Evolutionary conservation across 495 filamentous ascomycete genomes (phyloP).

Genomic region (Penicillium maclennaniae): DNA sequence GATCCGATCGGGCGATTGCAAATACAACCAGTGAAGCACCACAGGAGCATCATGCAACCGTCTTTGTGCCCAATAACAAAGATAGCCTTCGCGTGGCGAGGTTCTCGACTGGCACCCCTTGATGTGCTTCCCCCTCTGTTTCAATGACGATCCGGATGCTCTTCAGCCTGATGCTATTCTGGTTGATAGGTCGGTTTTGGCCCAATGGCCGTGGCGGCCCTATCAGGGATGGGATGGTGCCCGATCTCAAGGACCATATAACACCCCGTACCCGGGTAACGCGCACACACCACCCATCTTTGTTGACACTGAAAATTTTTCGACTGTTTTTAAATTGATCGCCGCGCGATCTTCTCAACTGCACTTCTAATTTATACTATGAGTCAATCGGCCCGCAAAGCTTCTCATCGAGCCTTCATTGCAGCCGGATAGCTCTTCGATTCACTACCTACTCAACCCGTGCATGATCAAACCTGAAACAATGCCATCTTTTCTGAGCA

Average conservation of each 20-base stretch:
- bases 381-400: conserved; percentile 12
- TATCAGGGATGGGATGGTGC: conserved; percentile 26
- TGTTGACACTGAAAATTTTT: conserved; percentile 17
- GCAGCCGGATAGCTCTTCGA: conserved; percentile 16
- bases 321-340: not conserved
- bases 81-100: not conserved
- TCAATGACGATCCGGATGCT: conserved; percentile 11
- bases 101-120: not conserved
- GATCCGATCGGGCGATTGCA: not conserved
- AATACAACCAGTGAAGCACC: not conserved
- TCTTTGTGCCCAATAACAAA: conserved; percentile 15
- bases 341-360: conserved; percentile 11
- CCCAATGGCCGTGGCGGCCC: conserved; percentile 23
- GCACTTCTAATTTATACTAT: conserved; percentile 22
- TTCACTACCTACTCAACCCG: not conserved
- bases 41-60: not conserved
- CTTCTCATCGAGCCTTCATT: conserved; percentile 16
- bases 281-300: conserved; percentile 14
- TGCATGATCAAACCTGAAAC: conserved; percentile 14
- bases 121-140: conserved; percentile 4
- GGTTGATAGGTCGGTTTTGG: conserved; percentile 17
- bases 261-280: conserved; percentile 15
- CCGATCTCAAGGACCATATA: conserved; percentile 25
- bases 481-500: conserved; percentile 25
- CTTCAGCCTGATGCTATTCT: conserved; percentile 25